Percentiles rank a stretch among this genome's conserved stretches.
Conservation (phyloP, 179 eudicot genomes). For the Beta corolliflora region DNA sequence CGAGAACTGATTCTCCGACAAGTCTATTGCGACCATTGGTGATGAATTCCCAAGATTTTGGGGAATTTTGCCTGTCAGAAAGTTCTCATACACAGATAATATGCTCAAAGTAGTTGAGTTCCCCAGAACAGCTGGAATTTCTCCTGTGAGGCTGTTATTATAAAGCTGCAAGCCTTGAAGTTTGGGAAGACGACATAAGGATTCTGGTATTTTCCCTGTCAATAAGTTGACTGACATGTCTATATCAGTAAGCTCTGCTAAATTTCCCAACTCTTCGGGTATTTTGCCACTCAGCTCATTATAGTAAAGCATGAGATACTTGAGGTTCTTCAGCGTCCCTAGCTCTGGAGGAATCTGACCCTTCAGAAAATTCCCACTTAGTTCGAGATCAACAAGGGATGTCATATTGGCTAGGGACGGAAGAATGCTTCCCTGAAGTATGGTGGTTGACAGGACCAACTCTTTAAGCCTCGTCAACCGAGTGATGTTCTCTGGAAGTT, state of each 20-base stretch:
- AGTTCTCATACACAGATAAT: constrained; percentile 68
- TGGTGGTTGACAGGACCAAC: constrained; percentile 52
- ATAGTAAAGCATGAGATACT: constrained; percentile 66
- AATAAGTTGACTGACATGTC: constrained; percentile 78
- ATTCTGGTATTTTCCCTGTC: constrained; percentile 61
- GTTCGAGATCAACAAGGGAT: constrained; percentile 64
- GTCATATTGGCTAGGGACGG: constrained; percentile 64
- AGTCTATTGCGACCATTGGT: constrained; percentile 47
- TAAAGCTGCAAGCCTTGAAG: constrained; percentile 67
- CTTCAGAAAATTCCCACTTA: constrained; percentile 52
- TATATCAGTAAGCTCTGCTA: constrained; percentile 58
- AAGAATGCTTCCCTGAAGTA: constrained; percentile 52
- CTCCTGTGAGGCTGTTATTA: constrained; percentile 75
- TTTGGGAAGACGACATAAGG: constrained; percentile 60
- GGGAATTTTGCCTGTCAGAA: constrained; percentile 69
- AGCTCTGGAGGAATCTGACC: constrained; percentile 63
- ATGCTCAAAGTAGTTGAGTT: constrained; percentile 49
- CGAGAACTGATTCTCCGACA: constrained; percentile 67
- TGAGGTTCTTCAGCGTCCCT: constrained; percentile 54
- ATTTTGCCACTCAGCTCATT: constrained; percentile 57
- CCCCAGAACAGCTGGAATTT: constrained; percentile 52
- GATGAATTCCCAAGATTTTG: constrained; percentile 59
- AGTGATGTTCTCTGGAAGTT: constrained; percentile 48
- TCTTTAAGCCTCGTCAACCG: constrained; percentile 41
- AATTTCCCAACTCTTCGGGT: constrained; percentile 75